Evolutionary conservation across 164 flowering plant species (phyloP), one percentile per base, ranked within the genome.

Genomic region (Magnolia sinica): DNA sequence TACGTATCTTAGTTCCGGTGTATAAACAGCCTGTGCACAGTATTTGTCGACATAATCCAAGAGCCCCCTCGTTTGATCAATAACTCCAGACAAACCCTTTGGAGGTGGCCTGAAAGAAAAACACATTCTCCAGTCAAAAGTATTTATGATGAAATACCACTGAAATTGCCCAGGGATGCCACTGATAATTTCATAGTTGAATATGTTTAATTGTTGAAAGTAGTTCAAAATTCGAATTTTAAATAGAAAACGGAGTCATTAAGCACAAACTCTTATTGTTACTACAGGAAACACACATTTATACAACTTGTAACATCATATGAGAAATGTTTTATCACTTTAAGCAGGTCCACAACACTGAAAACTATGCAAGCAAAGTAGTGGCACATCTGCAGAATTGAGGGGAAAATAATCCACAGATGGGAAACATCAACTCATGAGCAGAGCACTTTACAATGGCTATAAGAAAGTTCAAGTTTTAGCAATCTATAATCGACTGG

Each of bases 31-130:
- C 85, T 83, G 86, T 67, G 88, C 68, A 70, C 98, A 93, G 81
- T 89, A 64, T 51, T 83, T 78, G 55, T 90, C 86, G 58, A 92
- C 97, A 85, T 91, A 93, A 82, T 91, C 72, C 76, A 95, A 85
- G 73, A 95, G 94, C 18, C 98, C 97, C 81, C 97, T 91, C 76
- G 98, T 95, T 82, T 95, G 98, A 88, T 95, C 98, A 79, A 95
- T 88, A 50, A 93, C 97, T 52, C 98, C 97, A 8, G 92, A 76
- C 58, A 80, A n/a, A 31, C 89, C 98, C 85, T 89, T 95, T 50
- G 94, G 94, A 72, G 97, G 91, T 8, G 97, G 93, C 83, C 98
- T 94, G 87, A 75, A 82, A 75, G 65, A 61, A 49, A 69, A 29
- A 16, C 10, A 31, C 18, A 9, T 68, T 18, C 23, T 6, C 45